Percentiles rank a stretch among this genome's conserved stretches.
phyloP scores from a whole-genome alignment of 2,329 filamentous ascomycete genomes.

The Periconia sp. region DNA sequence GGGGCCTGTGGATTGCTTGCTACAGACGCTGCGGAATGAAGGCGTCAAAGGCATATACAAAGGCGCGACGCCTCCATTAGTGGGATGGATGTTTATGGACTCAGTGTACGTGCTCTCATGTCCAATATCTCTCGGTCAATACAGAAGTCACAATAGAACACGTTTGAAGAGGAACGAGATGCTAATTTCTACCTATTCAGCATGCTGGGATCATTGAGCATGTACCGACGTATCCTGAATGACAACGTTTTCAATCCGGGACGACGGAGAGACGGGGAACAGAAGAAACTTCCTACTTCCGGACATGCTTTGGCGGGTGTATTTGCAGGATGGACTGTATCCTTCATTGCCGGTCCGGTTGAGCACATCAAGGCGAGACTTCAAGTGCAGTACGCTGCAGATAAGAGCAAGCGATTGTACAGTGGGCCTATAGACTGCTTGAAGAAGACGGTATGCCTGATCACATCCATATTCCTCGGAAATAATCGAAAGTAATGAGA shows the following conservation, averaged over 20 bases:
- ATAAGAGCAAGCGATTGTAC: slow-evolving; percentile 77
- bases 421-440: slow-evolving; percentile 84
- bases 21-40: slow-evolving; percentile 83
- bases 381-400: slow-evolving; percentile 88
- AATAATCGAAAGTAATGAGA: neutral
- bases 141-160: neutral
- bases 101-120: slow-evolving; percentile 52
- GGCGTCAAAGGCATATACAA: slow-evolving; percentile 88
- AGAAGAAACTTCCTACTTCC: slow-evolving; percentile 65
- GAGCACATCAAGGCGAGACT: slow-evolving; percentile 94
- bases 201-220: slow-evolving; percentile 89
- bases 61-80: slow-evolving; percentile 84
- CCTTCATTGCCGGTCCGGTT: slow-evolving; percentile 88
- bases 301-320: slow-evolving; percentile 89
- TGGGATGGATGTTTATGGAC: slow-evolving; percentile 99
- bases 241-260: slow-evolving; percentile 73
- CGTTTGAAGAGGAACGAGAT: slow-evolving; percentile 4
- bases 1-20: slow-evolving; percentile 82
- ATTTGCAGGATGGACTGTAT: slow-evolving; percentile 85
- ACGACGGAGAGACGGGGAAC: slow-evolving; percentile 38
- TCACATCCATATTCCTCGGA: neutral
- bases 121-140: too few species aligned
- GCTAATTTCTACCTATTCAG: slow-evolving; percentile 20
- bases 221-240: slow-evolving; percentile 83
- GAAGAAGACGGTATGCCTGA: slow-evolving; percentile 60